Evolutionary conservation across 179 eudicot species (phyloP).

Genomic region (Gypsophila paniculata): DNA sequence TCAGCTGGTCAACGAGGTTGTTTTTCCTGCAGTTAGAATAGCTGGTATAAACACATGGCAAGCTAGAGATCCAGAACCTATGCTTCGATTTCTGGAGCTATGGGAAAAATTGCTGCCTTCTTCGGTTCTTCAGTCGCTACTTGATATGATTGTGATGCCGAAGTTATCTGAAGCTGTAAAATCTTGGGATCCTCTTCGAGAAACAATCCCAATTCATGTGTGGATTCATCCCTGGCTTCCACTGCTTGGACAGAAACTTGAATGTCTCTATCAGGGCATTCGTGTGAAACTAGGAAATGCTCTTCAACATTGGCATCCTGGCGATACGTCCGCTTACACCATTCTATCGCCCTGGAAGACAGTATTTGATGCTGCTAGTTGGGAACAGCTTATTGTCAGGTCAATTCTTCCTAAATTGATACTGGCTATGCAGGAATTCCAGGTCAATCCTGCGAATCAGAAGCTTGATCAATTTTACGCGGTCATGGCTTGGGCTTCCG

Average conservation of each 20-base stretch:
- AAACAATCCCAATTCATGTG: conserved; percentile 39
- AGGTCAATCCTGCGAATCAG: conserved; percentile 34
- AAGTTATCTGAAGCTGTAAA: conserved; percentile 35
- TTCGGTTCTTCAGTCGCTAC: conserved; percentile 32
- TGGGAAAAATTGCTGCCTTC: conserved; percentile 35
- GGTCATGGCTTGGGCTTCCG: conserved; percentile 40
- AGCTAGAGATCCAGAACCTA: conserved; percentile 39
- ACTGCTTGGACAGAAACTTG: conserved; percentile 35
- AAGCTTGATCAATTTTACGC: conserved; percentile 28
- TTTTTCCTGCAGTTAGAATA: conserved; percentile 37
- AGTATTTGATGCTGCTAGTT: conserved; percentile 35
- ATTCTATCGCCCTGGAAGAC: conserved; percentile 37
- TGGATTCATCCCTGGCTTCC: conserved; percentile 43
- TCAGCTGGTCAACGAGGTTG: conserved; percentile 32
- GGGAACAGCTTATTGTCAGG: conserved; percentile 36
- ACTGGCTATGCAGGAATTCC: conserved; percentile 30
- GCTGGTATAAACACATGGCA: conserved; percentile 38
- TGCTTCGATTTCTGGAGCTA: conserved; percentile 31
- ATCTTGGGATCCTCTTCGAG: conserved; percentile 35
- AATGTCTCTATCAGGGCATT: conserved; percentile 30
- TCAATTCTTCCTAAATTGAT: conserved; percentile 35
- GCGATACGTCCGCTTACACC: conserved; percentile 32
- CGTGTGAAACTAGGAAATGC: conserved; percentile 30
- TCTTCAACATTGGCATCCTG: conserved; percentile 35
- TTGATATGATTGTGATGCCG: conserved; percentile 38